Evolutionary conservation across 495 filamentous ascomycete species (phyloP).

Genomic region (Annulohypoxylon nitens): DNA sequence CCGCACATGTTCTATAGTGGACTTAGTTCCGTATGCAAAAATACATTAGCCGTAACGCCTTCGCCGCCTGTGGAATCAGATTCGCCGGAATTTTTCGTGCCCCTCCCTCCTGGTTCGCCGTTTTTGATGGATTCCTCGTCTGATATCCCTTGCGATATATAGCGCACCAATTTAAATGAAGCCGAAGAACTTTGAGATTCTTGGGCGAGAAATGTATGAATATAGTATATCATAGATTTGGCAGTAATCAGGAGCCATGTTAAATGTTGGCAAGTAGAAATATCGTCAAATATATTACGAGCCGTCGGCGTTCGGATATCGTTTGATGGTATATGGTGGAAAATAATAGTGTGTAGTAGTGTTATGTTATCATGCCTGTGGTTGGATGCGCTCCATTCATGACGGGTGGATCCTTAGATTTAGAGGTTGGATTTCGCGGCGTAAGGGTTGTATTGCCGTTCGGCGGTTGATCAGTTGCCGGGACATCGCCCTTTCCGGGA

Average conservation of each 20-base stretch:
- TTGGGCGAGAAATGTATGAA: conserved; percentile 2
- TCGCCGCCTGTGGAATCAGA: conserved; percentile 23
- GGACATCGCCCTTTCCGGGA: conserved; percentile 41
- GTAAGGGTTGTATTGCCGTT: conserved; percentile 24
- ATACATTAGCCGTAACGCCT: conserved; percentile 28
- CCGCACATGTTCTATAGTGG: conserved; percentile 6
- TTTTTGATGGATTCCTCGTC: conserved; percentile 15
- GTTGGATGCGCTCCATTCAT: conserved; percentile 30
- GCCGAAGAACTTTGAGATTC: neutral
- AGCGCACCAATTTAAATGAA: conserved; percentile 3
- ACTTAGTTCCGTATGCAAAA: conserved; percentile 13
- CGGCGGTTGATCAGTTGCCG: conserved; percentile 5
- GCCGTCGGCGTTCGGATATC: neutral
- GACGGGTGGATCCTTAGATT: conserved; percentile 10
- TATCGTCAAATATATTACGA: neutral
- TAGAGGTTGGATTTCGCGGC: neutral
- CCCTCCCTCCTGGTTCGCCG: conserved; percentile 21
- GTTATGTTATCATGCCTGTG: conserved; percentile 16
- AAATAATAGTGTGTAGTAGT: neutral
- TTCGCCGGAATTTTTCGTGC: conserved; percentile 19
- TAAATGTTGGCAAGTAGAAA: neutral
- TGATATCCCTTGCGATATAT: conserved; percentile 4
- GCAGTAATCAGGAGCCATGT: conserved; percentile 5
- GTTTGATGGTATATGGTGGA: neutral
- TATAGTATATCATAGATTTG: conserved; percentile 3